A percentile compares a stretch with the other conserved stretches of the same genome.
These are phyloP conservation scores for Amanita rubescens DNA, from an alignment of 768 basidiomycete species.

Conservation along the genomic window DNA sequence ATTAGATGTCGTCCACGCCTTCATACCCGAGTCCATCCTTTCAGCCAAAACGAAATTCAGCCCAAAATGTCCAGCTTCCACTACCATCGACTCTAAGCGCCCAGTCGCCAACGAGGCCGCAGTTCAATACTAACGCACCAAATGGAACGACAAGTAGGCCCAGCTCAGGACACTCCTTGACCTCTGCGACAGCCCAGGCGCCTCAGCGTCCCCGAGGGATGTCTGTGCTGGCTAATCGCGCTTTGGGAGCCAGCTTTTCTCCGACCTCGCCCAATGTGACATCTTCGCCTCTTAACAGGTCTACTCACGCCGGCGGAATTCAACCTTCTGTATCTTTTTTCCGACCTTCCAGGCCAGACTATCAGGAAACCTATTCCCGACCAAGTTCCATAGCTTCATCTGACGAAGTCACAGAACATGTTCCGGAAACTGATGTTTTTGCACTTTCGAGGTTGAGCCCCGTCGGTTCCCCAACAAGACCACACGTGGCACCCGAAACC, in stretches of 20 bases:
- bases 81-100: slow-evolving; percentile 27
- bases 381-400: slow-evolving; percentile 28
- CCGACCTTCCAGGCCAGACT: slow-evolving; percentile 53
- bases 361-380: slow-evolving; percentile 35
- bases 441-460: slow-evolving; percentile 8
- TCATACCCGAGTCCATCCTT: slow-evolving; percentile 18
- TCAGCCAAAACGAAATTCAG: slow-evolving; percentile 18
- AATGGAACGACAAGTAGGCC: slow-evolving; percentile 6
- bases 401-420: slow-evolving; percentile 16
- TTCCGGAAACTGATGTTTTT: slow-evolving; percentile 20
- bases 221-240: slow-evolving; percentile 5
- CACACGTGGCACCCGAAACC: slow-evolving; percentile 13
- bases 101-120: slow-evolving; percentile 12
- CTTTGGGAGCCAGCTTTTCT: slow-evolving; percentile 11
- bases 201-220: slow-evolving; percentile 3
- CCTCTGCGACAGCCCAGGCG: slow-evolving; percentile 18
- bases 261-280: slow-evolving; percentile 15
- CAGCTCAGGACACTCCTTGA: slow-evolving; percentile 15
- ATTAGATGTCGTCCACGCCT: slow-evolving; percentile 17
- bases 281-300: slow-evolving; percentile 19
- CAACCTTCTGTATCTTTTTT: slow-evolving; percentile 78
- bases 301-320: slow-evolving; percentile 67
- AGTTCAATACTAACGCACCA: slow-evolving; percentile 4
- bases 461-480: not conserved
- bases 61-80: slow-evolving; percentile 23